These are phyloP conservation scores for Sordariomycetes sp. DNA, from an alignment of 2,329 filamentous ascomycete species.

Conservation along the genomic window DNA sequence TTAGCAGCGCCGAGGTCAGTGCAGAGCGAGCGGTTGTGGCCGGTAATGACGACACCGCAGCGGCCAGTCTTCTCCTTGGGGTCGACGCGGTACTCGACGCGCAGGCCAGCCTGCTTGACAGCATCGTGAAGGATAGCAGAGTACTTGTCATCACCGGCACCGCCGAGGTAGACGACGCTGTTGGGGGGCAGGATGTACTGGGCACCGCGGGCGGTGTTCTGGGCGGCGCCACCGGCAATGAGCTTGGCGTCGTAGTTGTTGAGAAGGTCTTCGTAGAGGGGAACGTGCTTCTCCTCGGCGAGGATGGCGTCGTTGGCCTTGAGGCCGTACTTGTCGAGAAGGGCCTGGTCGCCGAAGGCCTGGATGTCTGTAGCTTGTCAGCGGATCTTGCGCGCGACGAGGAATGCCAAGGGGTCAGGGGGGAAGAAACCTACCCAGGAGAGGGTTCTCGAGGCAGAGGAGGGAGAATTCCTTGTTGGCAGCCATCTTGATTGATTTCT, in stretches of 20 bases:
- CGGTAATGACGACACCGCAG: constrained; percentile 94
- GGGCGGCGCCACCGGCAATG: constrained; percentile 90
- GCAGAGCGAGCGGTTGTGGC: constrained; percentile 88
- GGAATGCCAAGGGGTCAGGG: background rate
- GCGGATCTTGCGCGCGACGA: background rate
- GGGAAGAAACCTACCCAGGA: constrained; percentile 59
- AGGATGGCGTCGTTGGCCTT: constrained; percentile 98
- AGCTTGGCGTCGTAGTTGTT: constrained; percentile 88
- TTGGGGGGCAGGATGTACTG: constrained; percentile 90
- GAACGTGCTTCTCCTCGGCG: constrained; percentile 82
- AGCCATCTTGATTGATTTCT: constrained; percentile 51
- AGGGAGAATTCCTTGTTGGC: constrained; percentile 74
- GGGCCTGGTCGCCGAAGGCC: constrained; percentile 65
- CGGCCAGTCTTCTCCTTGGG: constrained; percentile 76
- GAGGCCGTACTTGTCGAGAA: constrained; percentile 86
- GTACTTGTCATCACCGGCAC: constrained; percentile 93
- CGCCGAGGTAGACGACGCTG: constrained; percentile 88
- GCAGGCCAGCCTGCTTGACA: constrained; percentile 78
- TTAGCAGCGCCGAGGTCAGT: constrained; percentile 95
- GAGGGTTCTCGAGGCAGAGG: constrained; percentile 92
- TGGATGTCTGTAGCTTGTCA: constrained; percentile 68
- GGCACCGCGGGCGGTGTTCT: constrained; percentile 94
- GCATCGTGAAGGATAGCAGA: constrained; percentile 80
- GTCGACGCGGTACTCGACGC: constrained; percentile 92
- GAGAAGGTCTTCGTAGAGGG: constrained; percentile 87